Percentiles rank a stretch among this genome's conserved stretches.
phyloP scores from a whole-genome alignment of 345 rosid genomes.

The Brassica nigra region DNA sequence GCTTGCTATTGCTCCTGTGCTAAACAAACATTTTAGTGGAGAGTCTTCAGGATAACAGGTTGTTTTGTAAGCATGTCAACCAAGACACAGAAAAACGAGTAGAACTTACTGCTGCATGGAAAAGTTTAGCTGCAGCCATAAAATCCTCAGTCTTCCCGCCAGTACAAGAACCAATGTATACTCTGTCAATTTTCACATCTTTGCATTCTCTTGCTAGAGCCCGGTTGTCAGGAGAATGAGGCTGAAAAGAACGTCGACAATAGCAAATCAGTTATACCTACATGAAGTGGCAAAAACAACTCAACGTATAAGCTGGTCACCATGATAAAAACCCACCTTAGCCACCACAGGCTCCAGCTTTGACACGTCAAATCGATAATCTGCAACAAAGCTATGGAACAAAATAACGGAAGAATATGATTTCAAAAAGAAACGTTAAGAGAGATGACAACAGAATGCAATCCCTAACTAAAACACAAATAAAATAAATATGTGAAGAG shows the following conservation, averaged over 20 bases:
- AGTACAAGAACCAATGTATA: slow-evolving; percentile 98
- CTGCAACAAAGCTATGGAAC: slow-evolving; percentile 67
- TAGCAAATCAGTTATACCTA: neutral
- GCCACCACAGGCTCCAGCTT: slow-evolving; percentile 97
- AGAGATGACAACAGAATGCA: neutral
- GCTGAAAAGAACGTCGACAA: slow-evolving; percentile 51
- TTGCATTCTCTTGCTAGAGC: slow-evolving; percentile 98
- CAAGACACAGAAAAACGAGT: neutral
- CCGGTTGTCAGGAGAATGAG: slow-evolving; percentile 97
- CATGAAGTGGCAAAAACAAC: neutral
- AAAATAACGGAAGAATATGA: slow-evolving; percentile 21
- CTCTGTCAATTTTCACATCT: slow-evolving; percentile 98
- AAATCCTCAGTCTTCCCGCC: slow-evolving; percentile 97
- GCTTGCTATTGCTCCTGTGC: neutral
- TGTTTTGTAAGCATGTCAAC: neutral
- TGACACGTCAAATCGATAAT: slow-evolving; percentile 82
- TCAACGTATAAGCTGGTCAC: neutral
- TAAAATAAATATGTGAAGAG: neutral
- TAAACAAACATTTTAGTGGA: no score
- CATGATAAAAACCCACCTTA: slow-evolving; percentile 55
- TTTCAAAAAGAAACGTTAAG: slow-evolving; percentile 17
- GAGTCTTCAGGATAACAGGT: no score
- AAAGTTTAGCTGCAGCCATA: slow-evolving; percentile 90
- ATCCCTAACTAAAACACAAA: neutral
- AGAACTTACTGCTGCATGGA: slow-evolving; percentile 72